Evolutionary conservation across 1,284 basidiomycete species (phyloP).

Genomic region (Paramarasmius palmivorus): DNA sequence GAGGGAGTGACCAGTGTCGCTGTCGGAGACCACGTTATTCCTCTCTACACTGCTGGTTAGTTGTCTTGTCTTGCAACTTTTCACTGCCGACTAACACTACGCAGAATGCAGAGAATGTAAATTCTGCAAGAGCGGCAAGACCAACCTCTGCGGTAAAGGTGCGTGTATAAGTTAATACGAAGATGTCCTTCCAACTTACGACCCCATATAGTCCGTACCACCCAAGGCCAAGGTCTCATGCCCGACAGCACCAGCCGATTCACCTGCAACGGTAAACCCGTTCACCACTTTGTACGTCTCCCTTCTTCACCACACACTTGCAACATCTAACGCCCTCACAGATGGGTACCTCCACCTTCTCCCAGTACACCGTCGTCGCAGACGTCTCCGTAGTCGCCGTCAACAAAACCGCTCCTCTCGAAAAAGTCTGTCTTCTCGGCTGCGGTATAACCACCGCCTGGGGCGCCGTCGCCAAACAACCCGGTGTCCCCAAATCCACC

Average conservation of each 20-base stretch:
- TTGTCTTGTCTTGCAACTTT: neutral
- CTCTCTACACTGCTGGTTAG: constrained; percentile 88
- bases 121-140: constrained; percentile 99
- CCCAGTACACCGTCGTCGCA: constrained; percentile 98
- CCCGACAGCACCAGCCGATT: constrained; percentile 93
- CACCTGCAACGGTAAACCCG: constrained; percentile 84
- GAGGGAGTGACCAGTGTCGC: constrained; percentile 87
- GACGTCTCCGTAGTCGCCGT: constrained; percentile 96
- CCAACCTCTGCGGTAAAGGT: constrained; percentile 92
- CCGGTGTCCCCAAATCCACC: constrained; percentile 71
- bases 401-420: constrained; percentile 82
- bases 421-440: constrained; percentile 93
- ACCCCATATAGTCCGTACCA: constrained; percentile 71
- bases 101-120: constrained; percentile 93
- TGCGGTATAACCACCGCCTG: constrained; percentile 98
- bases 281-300: constrained; percentile 85
- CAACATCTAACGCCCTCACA: constrained; percentile 29
- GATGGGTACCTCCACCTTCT: constrained; percentile 99
- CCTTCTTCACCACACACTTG: neutral
- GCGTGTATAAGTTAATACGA: neutral
- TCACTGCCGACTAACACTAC: constrained; percentile 10
- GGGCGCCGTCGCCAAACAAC: constrained; percentile 84
- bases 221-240: constrained; percentile 97
- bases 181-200: neutral
- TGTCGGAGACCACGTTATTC: constrained; percentile 90